These are phyloP conservation scores for Gossypium davidsonii DNA, from an alignment of 441 rosid genomes.

Conservation along the genomic window DNA sequence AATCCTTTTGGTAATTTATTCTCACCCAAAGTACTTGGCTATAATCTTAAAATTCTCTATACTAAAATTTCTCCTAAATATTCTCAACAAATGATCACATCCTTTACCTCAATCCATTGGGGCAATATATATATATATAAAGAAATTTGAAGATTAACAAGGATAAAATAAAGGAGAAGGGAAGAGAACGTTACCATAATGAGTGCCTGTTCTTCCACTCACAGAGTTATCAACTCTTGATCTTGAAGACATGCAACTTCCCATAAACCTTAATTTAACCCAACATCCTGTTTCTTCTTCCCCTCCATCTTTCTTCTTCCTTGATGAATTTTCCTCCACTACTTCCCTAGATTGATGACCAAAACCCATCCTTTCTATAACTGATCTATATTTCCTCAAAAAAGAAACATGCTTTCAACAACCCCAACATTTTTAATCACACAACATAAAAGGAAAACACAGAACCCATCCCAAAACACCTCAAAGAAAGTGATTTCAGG, in stretches of 20 bases:
- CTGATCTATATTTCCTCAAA: background rate
- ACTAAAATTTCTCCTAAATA: background rate
- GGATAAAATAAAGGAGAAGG: background rate
- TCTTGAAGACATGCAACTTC: constrained; percentile 81
- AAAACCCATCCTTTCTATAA: constrained; percentile 37
- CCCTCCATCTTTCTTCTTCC: constrained; percentile 35
- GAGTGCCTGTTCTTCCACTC: constrained; percentile 50
- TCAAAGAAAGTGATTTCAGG: background rate
- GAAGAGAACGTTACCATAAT: constrained; percentile 39
- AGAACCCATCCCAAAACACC: constrained; percentile 14
- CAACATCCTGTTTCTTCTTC: constrained; percentile 53
- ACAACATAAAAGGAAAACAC: background rate
- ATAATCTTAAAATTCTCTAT: background rate
- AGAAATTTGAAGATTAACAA: background rate
- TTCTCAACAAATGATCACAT: background rate
- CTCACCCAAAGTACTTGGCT: background rate
- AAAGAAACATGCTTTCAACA: background rate
- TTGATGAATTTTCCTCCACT: constrained; percentile 35
- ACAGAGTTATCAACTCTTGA: constrained; percentile 85
- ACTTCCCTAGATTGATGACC: constrained; percentile 43
- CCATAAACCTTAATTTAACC: constrained; percentile 51
- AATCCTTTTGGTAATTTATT: background rate
- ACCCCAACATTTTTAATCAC: background rate
- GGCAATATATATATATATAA: background rate
- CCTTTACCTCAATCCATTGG: background rate